These are phyloP conservation scores for Sclerotinia sclerotiorum DNA, from an alignment of 2,329 filamentous ascomycete genomes.

Conservation along the genomic window DNA sequence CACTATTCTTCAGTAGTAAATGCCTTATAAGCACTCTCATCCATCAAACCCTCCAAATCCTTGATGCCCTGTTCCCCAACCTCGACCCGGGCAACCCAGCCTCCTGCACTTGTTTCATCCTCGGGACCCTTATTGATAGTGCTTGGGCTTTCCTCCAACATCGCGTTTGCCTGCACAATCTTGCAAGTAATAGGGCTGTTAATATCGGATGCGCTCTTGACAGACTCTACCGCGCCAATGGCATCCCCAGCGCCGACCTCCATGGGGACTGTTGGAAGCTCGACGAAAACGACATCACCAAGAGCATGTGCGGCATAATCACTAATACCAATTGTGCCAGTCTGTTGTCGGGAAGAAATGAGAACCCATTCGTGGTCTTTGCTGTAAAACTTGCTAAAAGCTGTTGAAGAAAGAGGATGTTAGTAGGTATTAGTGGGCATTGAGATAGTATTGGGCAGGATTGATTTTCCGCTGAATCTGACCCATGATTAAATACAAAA, in stretches of 20 bases:
- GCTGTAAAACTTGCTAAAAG: constrained; percentile 73
- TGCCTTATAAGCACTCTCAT: constrained; percentile 70
- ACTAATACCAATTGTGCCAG: constrained; percentile 81
- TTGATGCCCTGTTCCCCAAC: constrained; percentile 63
- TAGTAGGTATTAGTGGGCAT: not conserved
- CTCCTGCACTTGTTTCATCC: constrained; percentile 68
- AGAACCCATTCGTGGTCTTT: constrained; percentile 99
- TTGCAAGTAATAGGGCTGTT: constrained; percentile 80
- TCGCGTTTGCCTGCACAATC: constrained; percentile 70
- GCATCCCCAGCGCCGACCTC: constrained; percentile 74
- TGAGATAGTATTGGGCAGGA: not conserved
- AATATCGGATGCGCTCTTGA: constrained; percentile 98
- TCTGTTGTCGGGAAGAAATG: constrained; percentile 76
- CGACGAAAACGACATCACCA: constrained; percentile 95
- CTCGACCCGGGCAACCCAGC: constrained; percentile 90
- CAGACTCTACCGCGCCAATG: constrained; percentile 93
- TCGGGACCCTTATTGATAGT: constrained; percentile 90
- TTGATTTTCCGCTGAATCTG: not conserved
- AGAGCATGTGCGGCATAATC: constrained; percentile 88
- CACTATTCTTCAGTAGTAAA: constrained; percentile 58
- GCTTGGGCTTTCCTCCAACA: constrained; percentile 80
- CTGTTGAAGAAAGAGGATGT: constrained; percentile 5
- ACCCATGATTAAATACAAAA: not conserved
- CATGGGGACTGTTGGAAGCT: constrained; percentile 74
- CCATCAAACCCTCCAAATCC: constrained; percentile 77